Conservation (phyloP, 2,329 filamentous ascomycete species). For the Colletotrichum abscissum region DNA sequence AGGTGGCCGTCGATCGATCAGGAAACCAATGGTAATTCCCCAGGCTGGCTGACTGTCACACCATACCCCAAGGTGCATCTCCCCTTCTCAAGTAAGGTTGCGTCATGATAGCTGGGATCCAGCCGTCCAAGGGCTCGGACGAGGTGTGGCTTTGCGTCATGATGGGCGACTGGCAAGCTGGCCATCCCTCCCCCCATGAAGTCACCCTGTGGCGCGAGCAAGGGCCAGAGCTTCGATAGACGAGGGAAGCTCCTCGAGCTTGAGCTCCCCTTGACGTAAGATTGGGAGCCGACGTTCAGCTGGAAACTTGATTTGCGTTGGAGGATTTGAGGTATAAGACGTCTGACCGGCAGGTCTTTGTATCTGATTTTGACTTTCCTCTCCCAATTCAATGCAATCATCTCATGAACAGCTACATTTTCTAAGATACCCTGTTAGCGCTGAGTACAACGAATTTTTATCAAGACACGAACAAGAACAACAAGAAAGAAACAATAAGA, state of each 20-base stretch:
- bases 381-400: slow-evolving; percentile 30
- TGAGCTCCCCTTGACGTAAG: slow-evolving; percentile 35
- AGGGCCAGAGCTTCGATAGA: slow-evolving; percentile 19
- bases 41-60: slow-evolving; percentile 29
- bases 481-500: neutral
- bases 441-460: slow-evolving; percentile 14
- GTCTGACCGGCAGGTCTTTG: slow-evolving; percentile 9
- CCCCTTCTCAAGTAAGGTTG: slow-evolving; percentile 29
- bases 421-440: slow-evolving; percentile 24
- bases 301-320: slow-evolving; percentile 37
- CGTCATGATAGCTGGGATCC: slow-evolving; percentile 35
- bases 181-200: slow-evolving; percentile 30
- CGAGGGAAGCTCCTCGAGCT: slow-evolving; percentile 29
- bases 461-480: slow-evolving; percentile 35
- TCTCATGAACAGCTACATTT: slow-evolving; percentile 23
- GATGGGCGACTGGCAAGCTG: slow-evolving; percentile 25
- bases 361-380: neutral
- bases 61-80: slow-evolving; percentile 32
- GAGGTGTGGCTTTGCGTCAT: slow-evolving; percentile 39
- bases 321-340: slow-evolving; percentile 36
- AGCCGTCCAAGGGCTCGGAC: slow-evolving; percentile 30
- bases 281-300: slow-evolving; percentile 2
- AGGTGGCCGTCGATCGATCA: slow-evolving; percentile 42
- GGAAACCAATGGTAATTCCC: slow-evolving; percentile 41
- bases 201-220: slow-evolving; percentile 37